These are phyloP conservation scores for Mycena galopus DNA, from an alignment of 768 basidiomycete species.

Conservation along the genomic window DNA sequence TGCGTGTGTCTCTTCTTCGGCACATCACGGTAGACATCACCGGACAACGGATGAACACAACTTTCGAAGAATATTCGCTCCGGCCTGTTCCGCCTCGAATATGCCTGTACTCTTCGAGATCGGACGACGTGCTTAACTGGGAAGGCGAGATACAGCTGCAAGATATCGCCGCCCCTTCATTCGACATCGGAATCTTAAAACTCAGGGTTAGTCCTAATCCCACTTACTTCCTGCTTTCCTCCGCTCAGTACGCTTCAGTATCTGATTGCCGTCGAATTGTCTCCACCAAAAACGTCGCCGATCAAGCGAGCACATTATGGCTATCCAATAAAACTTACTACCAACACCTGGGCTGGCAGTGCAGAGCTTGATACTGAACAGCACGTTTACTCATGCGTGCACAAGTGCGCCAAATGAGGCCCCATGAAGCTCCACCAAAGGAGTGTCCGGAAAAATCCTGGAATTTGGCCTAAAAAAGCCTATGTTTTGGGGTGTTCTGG, in stretches of 20 bases:
- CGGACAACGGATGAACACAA: slow-evolving; percentile 9
- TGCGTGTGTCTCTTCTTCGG: slow-evolving; percentile 32
- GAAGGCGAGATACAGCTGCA: slow-evolving; percentile 27
- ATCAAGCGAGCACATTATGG: slow-evolving; percentile 27
- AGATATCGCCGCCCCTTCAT: slow-evolving; percentile 10
- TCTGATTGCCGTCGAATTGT: slow-evolving; percentile 28
- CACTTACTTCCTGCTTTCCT: not conserved
- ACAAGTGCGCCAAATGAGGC: too few relatives aligned
- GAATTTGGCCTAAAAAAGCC: too few relatives aligned
- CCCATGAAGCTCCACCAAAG: too few relatives aligned
- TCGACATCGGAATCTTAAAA: slow-evolving; percentile 23
- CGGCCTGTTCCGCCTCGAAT: slow-evolving; percentile 19
- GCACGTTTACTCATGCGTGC: too few relatives aligned
- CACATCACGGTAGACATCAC: slow-evolving; percentile 1
- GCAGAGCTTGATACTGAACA: slow-evolving; percentile 5
- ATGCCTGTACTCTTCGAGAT: not conserved
- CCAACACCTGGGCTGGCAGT: slow-evolving; percentile 27
- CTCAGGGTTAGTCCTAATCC: slow-evolving; percentile 14
- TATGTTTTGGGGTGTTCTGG: too few relatives aligned
- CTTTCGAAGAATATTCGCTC: slow-evolving; percentile 12
- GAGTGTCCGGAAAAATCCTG: too few relatives aligned
- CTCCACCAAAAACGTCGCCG: slow-evolving; percentile 15
- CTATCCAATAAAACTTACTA: slow-evolving; percentile 29
- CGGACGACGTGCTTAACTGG: slow-evolving; percentile 17
- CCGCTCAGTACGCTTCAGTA: slow-evolving; percentile 4